Evolutionary conservation across 2,329 filamentous ascomycete species (phyloP).

Genomic region (Diplodia intermedia): DNA sequence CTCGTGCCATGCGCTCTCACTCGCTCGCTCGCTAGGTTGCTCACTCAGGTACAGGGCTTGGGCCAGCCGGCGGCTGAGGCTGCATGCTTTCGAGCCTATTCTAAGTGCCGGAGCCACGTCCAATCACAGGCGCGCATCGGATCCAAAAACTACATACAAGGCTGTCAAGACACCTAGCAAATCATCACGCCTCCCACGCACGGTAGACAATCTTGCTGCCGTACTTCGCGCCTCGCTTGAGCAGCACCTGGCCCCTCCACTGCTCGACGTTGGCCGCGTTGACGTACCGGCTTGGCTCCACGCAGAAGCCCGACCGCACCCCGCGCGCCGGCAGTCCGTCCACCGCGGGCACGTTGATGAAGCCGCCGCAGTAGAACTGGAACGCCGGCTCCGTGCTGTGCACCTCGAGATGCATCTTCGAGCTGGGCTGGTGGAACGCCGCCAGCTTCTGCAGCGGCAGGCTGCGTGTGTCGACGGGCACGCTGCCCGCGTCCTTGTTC

Average conservation of each 20-base stretch:
- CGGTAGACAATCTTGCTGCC: constrained; percentile 83
- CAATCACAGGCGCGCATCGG: constrained; percentile 2
- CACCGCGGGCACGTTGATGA: constrained; percentile 75
- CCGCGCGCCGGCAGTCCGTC: constrained; percentile 67
- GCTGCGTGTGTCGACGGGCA: constrained; percentile 60
- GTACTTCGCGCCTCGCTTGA: constrained; percentile 86
- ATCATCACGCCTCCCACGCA: constrained; percentile 70
- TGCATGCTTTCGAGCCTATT: constrained; percentile 24
- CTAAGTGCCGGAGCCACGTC: constrained; percentile 24
- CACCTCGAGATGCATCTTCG: constrained; percentile 82
- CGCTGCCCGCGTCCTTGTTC: constrained; percentile 58
- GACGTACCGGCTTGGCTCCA: constrained; percentile 90
- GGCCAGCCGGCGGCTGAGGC: constrained; percentile 25
- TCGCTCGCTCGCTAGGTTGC: background rate
- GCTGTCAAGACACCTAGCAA: background rate
- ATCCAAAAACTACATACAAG: background rate
- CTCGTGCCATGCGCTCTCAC: no score
- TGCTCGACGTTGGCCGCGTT: constrained; percentile 83
- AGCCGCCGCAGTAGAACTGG: constrained; percentile 94
- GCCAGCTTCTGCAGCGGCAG: constrained; percentile 71
- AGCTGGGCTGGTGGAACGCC: constrained; percentile 74
- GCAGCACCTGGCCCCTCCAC: constrained; percentile 78
- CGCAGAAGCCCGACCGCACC: constrained; percentile 79
- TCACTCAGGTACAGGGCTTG: background rate
- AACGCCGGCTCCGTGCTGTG: constrained; percentile 93